Base-by-base conservation (phyloP, 1,139 yeast genomes). In the Yamadazyma siamensis region DNA sequence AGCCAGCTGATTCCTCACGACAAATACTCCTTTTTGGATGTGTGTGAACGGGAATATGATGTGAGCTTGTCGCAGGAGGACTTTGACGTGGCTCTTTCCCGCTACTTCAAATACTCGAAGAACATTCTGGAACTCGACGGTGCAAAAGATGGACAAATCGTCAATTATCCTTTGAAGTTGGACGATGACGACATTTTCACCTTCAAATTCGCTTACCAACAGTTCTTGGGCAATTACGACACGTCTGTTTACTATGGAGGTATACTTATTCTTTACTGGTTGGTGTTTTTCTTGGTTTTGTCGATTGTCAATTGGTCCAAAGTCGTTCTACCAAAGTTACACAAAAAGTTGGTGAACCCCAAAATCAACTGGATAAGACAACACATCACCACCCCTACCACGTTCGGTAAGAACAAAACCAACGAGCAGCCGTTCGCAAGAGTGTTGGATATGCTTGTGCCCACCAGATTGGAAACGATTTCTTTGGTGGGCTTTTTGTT, bases 381-480 rank as follows among this genome's bases (percentile, higher is more conserved):
- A 17, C 25, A 36, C 15, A 36, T 62, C 6, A 43, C 52, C 3
- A 38, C 59, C 4, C 66, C 68, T 5, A 64, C 68, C 8, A 45
- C 61, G 3, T 31, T 33, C 9, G 54, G 55, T 1, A 44, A 31
- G 25, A 35, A 41, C 4, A 59, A 58, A 32, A 56, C 67, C 14
- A 39, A 41, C 15, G 65, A 57, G 31, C 40, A 44, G 24, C 45
- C 45, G 10, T 40, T 55, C 13, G 47, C 58, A 18, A 50, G 56
- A 5, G 36, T 56, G 16, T 48, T 65, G 15, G 59, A 66, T 50
- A 38, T 54, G 60, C 25, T 70, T 23, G 52, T 80, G 9, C 95
- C 95, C 0, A 75, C 88, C 0, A 65, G 94, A 36, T 57, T 73
- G 38, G 94, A 82, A 52, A 50, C 78, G 0, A 38, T 75, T 6